These are phyloP conservation scores for Schizosaccharomyces octosporus DNA, from an alignment of 805 yeast genomes.

Conservation along the genomic window DNA sequence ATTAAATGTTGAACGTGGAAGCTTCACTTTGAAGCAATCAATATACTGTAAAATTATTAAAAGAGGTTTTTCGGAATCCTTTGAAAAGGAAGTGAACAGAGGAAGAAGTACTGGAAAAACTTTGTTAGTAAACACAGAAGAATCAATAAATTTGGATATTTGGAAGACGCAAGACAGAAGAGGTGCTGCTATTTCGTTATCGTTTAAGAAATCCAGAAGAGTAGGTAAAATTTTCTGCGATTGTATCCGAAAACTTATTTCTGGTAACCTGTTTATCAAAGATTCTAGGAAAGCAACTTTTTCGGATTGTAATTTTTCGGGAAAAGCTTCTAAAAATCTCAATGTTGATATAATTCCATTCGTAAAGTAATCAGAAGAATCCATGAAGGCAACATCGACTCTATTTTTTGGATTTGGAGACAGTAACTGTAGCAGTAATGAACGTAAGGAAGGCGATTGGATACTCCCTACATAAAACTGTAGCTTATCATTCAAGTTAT, in stretches of 20 bases:
- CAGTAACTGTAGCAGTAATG: slow-evolving; percentile 28
- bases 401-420: slow-evolving; percentile 33
- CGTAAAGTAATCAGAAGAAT: slow-evolving; percentile 53
- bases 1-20: neutral
- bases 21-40: neutral
- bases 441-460: slow-evolving; percentile 28
- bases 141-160: slow-evolving; percentile 44
- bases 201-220: slow-evolving; percentile 26
- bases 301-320: slow-evolving; percentile 46
- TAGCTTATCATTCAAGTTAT: slow-evolving; percentile 7
- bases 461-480: neutral
- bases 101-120: slow-evolving; percentile 30
- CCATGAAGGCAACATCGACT: slow-evolving; percentile 36
- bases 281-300: slow-evolving; percentile 45
- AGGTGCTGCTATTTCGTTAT: slow-evolving; percentile 19
- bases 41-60: neutral
- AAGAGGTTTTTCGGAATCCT: slow-evolving; percentile 18
- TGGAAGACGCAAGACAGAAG: slow-evolving; percentile 32
- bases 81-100: slow-evolving; percentile 35
- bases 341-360: slow-evolving; percentile 62
- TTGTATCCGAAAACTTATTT: slow-evolving; percentile 33
- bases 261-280: slow-evolving; percentile 25
- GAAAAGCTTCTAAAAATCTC: slow-evolving; percentile 58
- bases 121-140: slow-evolving; percentile 51
- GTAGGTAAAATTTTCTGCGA: slow-evolving; percentile 55